These are phyloP conservation scores for Agrostemma githago DNA, from an alignment of 148 eudicot species.

Conservation along the genomic window DNA sequence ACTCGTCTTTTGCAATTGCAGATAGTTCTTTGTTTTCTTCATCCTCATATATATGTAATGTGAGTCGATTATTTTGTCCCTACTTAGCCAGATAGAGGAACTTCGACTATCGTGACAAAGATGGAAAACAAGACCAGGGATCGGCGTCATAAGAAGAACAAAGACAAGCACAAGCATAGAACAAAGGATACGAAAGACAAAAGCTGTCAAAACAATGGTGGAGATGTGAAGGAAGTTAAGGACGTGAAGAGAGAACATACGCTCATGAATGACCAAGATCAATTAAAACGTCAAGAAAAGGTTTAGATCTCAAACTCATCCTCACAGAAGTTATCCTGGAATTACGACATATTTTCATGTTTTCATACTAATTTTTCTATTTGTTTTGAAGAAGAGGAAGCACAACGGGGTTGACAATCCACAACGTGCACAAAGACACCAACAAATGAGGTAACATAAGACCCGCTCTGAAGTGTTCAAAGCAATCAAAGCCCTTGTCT, in stretches of 20 bases:
- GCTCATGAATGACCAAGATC: conserved; percentile 8
- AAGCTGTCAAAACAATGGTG: conserved; percentile 2
- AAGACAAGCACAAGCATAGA: background rate
- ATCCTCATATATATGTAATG: background rate
- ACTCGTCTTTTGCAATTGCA: background rate
- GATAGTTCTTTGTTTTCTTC: background rate
- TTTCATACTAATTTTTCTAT: background rate
- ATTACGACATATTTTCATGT: background rate
- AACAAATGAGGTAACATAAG: conserved; percentile 1
- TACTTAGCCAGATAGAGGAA: conserved; percentile 21
- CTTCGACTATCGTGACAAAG: conserved; percentile 3
- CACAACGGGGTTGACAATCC: conserved; percentile 5
- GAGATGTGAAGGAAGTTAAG: background rate
- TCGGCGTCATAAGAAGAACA: conserved; percentile 5
- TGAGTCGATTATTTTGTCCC: background rate
- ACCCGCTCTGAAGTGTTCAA: background rate
- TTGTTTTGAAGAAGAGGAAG: conserved; percentile 2
- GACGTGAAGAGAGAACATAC: background rate
- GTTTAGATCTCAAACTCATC: conserved; percentile 1
- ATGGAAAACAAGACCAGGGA: conserved; percentile 7
- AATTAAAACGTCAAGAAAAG: conserved; percentile 15
- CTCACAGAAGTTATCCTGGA: background rate
- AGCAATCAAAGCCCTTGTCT: background rate
- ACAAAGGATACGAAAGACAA: background rate
- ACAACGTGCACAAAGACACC: background rate